phyloP scores from a whole-genome alignment of 306 rosid genomes.

The Albizia julibrissin region DNA sequence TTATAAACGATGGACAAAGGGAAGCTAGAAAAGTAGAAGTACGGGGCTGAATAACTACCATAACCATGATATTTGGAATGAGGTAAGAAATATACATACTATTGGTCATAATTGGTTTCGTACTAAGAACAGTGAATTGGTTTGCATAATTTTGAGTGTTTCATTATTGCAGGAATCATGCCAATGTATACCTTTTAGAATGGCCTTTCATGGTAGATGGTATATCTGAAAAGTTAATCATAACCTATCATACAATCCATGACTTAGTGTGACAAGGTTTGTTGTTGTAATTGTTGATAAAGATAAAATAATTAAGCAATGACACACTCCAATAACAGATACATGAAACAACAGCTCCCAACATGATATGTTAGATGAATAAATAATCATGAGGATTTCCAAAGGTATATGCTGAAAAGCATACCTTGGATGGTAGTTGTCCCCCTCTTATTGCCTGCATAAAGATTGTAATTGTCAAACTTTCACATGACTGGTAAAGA shows the following conservation, averaged over 20 bases:
- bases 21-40: not conserved
- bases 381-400: not conserved
- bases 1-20: not conserved
- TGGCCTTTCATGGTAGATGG: not conserved
- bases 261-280: not conserved
- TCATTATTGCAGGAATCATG: not conserved
- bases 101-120: not conserved
- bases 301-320: not conserved
- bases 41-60: not conserved
- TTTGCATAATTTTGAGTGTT: not conserved
- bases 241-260: not conserved
- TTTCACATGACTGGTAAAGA: not conserved
- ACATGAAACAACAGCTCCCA: not conserved
- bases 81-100: not conserved
- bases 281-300: not conserved
- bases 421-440: constrained; percentile 13
- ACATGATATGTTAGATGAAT: not conserved
- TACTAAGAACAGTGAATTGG: not conserved
- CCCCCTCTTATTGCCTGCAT: constrained; percentile 1
- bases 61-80: not conserved
- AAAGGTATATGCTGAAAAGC: not conserved
- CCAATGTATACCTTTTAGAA: not conserved
- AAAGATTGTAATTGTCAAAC: constrained; percentile 2
- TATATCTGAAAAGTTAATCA: not conserved
- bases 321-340: not conserved